These are phyloP conservation scores for Rubia balearica DNA, from an alignment of 305 asterid genomes.

Conservation along the genomic window DNA sequence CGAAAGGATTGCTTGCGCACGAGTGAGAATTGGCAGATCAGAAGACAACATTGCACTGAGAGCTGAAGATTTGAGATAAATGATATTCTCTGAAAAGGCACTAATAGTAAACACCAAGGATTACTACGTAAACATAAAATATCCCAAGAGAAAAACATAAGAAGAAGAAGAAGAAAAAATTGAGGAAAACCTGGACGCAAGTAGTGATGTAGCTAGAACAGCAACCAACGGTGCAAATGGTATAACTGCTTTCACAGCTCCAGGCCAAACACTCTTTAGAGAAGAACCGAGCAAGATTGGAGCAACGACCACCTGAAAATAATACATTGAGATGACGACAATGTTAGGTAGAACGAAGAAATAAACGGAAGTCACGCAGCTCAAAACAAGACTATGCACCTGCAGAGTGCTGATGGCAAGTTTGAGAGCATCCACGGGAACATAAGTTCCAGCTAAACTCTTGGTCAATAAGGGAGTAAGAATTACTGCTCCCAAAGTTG, in stretches of 20 bases:
- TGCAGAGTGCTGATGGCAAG: conserved; percentile 84
- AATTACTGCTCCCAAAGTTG: conserved; percentile 77
- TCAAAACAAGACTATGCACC: conserved; percentile 30
- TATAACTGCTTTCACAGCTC: conserved; percentile 38
- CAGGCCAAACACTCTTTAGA: conserved; percentile 59
- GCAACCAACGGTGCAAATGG: conserved; percentile 80
- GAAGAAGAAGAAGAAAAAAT: not conserved
- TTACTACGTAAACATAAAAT: conserved; percentile 3
- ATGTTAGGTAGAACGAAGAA: not conserved
- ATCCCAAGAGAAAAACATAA: not conserved
- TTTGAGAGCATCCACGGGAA: conserved; percentile 61
- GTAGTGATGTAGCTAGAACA: conserved; percentile 61
- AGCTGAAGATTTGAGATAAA: conserved; percentile 50
- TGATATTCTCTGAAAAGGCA: conserved; percentile 72
- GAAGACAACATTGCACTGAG: conserved; percentile 42
- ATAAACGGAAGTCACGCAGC: not conserved
- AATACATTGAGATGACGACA: not conserved
- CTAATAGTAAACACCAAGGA: conserved; percentile 28
- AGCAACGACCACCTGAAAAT: conserved; percentile 72
- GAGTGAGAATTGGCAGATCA: conserved; percentile 37
- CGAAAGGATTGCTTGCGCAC: conserved; percentile 38
- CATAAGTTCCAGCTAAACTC: conserved; percentile 75
- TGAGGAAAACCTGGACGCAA: conserved; percentile 61
- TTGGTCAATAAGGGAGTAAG: conserved; percentile 70
- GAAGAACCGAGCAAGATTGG: conserved; percentile 78